Percentiles rank a stretch among this genome's conserved stretches.
These are phyloP conservation scores for Davidsoniella virescens DNA, from an alignment of 2,329 filamentous ascomycete species.

Conservation along the genomic window DNA sequence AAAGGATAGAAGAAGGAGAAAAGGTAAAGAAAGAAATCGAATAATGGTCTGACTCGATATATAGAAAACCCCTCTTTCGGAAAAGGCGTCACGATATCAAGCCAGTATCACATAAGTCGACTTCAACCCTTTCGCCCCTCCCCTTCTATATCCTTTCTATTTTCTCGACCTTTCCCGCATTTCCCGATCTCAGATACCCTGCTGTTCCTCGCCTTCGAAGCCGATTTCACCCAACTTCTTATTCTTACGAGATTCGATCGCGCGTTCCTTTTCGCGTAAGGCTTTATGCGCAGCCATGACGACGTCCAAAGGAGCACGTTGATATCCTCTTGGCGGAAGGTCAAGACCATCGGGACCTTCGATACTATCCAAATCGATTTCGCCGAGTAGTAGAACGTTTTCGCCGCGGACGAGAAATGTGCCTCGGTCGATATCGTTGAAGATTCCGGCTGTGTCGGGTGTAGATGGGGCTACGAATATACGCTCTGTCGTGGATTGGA, in stretches of 20 bases:
- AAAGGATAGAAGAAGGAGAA: slow-evolving; percentile 9
- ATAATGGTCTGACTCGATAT: too few relatives aligned
- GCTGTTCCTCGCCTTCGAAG: slow-evolving; percentile 57
- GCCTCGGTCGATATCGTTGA: slow-evolving; percentile 71
- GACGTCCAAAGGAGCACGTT: slow-evolving; percentile 46
- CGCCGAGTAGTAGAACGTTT: slow-evolving; percentile 88
- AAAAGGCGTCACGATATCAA: neutral
- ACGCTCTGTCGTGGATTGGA: slow-evolving; percentile 83
- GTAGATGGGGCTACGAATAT: slow-evolving; percentile 45
- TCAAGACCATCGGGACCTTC: slow-evolving; percentile 56
- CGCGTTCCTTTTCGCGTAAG: slow-evolving; percentile 52
- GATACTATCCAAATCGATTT: slow-evolving; percentile 93
- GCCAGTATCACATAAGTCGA: neutral
- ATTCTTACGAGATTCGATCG: slow-evolving; percentile 53
- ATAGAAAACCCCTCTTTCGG: neutral
- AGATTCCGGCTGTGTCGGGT: slow-evolving; percentile 34
- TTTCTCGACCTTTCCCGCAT: slow-evolving; percentile 15
- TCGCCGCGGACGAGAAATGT: slow-evolving; percentile 88
- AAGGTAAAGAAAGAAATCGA: slow-evolving; percentile 9
- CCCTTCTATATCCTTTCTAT: neutral
- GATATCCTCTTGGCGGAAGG: slow-evolving; percentile 50
- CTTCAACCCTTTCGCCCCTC: neutral
- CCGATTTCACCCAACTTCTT: slow-evolving; percentile 61
- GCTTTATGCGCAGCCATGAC: slow-evolving; percentile 61
- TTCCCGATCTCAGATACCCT: slow-evolving; percentile 13